Base-by-base conservation (phyloP, 352 stramenopile genomes). In the Globisporangium camurandrum region DNA sequence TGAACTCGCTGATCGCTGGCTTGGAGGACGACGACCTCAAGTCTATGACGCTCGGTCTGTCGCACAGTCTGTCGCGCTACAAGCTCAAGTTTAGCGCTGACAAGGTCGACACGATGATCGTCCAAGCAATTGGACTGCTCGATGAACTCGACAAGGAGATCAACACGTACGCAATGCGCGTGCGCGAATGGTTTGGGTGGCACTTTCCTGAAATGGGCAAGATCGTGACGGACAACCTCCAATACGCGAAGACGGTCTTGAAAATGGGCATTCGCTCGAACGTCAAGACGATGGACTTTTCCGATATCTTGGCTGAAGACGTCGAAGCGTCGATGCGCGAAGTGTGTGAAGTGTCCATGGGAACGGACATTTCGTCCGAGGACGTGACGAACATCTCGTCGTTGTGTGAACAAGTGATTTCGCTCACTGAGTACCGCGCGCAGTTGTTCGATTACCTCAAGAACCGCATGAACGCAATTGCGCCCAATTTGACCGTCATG, bases 81-180 rank as follows among this genome's bases (percentile, higher is more conserved):
- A 99, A 99, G 84, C 88, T 99, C 64, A 99, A 99, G 84, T 99
- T 99, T 59, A 98, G 84, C 55, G 93, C 97, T 11, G 97, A 99
- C 69, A 99, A 99, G 82, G 86, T 99, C 11, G 97, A 99, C 83
- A 99, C 96, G 30, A 99, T 99, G 97, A 98, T 99, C 47, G 95
- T 99, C 50, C 97, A 99, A 83, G 96, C 97, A 14, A 98, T 99
- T 47, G 95, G 95, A 12, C 75, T 99, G 42, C 75, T 99, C 14
- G 97, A 99, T 77, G 96, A 99, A 69, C 82, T 99, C 16, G 97
- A 99, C 85, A 99, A 99, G 86, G 97, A 99, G 76, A 99, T 99
- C 74, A 99, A 99, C 81, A 99, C 96, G 54, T 99, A 99, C 81
- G 97, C 97, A 41, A 99, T 99, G 97, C 81, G 97, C 57, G 96